Evolutionary conservation across 1,284 basidiomycete species (phyloP).

Genomic region (Melanopsichium pennsylvanicum): DNA sequence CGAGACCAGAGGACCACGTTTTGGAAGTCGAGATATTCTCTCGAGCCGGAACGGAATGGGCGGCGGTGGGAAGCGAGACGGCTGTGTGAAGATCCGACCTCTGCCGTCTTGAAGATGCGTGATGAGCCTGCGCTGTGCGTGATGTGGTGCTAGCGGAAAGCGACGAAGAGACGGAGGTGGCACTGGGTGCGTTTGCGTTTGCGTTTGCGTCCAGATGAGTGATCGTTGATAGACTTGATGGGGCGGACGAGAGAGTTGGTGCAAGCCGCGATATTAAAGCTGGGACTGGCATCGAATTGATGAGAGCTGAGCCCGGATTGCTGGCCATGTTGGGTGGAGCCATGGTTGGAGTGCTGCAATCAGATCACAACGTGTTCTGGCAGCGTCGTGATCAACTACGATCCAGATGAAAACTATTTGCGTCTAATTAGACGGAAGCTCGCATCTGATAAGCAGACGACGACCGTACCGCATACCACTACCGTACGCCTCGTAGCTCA

Average conservation of each 20-base stretch:
- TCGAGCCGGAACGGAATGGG: slow-evolving; percentile 16
- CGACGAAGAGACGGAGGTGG: too few relatives aligned
- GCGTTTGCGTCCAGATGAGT: slow-evolving; percentile 30
- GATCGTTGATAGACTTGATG: slow-evolving; percentile 23
- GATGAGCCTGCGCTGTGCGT: not conserved
- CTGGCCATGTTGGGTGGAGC: not conserved
- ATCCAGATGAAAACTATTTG: too few relatives aligned
- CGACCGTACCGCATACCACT: too few relatives aligned
- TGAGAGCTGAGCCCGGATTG: not conserved
- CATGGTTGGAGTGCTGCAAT: too few relatives aligned
- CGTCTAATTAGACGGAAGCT: too few relatives aligned
- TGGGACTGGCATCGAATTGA: slow-evolving; percentile 12
- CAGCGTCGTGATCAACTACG: too few relatives aligned
- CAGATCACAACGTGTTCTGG: too few relatives aligned
- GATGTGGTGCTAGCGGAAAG: not conserved
- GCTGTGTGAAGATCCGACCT: slow-evolving; percentile 17
- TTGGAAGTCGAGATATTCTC: slow-evolving; percentile 31
- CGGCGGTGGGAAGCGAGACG: slow-evolving; percentile 20
- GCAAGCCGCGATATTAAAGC: slow-evolving; percentile 25
- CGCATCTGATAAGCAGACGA: too few relatives aligned
- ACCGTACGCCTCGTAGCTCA: too few relatives aligned
- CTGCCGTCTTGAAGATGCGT: not conserved
- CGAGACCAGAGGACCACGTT: slow-evolving; percentile 5
- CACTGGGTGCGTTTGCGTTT: too few relatives aligned
- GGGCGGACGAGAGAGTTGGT: slow-evolving; percentile 23